Conservation (phyloP, 2,329 filamentous ascomycete species). For the Diatrype stigma region DNA sequence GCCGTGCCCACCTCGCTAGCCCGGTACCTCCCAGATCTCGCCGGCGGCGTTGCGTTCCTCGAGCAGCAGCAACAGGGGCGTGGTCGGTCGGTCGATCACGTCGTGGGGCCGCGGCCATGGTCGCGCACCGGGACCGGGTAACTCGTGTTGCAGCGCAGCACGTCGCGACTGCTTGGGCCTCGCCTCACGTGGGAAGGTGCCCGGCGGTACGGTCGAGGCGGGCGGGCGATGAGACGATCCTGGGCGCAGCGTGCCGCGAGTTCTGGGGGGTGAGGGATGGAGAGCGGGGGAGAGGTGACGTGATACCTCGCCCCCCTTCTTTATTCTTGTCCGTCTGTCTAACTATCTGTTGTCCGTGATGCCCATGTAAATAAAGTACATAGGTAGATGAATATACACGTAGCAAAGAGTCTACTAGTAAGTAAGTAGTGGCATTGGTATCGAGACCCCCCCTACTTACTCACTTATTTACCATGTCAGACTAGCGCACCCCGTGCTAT, state of each 20-base stretch:
- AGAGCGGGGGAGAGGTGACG: no score
- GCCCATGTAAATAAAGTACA: no score
- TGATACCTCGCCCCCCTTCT: no score
- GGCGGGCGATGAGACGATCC: constrained; percentile 34
- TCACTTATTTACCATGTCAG: no score
- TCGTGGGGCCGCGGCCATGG: constrained; percentile 24
- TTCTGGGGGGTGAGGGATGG: no score
- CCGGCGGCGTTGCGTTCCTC: constrained; percentile 8
- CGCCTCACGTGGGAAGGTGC: constrained; percentile 45
- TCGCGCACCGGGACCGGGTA: constrained; percentile 30
- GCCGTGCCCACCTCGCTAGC: constrained; percentile 1
- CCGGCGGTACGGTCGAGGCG: constrained; percentile 43
- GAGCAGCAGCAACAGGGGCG: constrained; percentile 3
- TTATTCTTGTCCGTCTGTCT: no score
- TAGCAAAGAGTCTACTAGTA: no score
- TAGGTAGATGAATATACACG: no score
- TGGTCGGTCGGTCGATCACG: constrained; percentile 1
- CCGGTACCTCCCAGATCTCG: constrained; percentile 7
- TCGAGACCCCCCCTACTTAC: no score
- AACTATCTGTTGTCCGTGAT: no score
- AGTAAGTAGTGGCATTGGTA: no score
- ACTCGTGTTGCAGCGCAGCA: constrained; percentile 44
- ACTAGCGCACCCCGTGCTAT: no score
- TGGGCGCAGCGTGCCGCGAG: constrained; percentile 43
- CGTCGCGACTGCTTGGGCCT: constrained; percentile 40